Percentiles rank a stretch among this genome's conserved stretches.
phyloP scores from a whole-genome alignment of 768 basidiomycete species.

The Grammothele lineata region DNA sequence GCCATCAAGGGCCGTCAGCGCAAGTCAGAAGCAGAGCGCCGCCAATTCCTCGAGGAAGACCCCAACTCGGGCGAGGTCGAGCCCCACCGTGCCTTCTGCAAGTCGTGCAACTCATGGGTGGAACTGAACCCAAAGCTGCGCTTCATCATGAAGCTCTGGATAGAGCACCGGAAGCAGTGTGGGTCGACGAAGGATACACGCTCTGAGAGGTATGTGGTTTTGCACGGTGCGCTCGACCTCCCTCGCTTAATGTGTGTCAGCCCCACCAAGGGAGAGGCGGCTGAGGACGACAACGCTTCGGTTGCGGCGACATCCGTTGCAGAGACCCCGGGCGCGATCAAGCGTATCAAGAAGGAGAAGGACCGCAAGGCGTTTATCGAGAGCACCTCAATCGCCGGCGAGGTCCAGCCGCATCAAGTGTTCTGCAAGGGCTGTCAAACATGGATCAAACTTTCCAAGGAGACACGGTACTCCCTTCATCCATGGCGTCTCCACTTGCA shows the following conservation, averaged over 20 bases:
- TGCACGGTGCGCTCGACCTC: not conserved
- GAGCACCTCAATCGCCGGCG: constrained; percentile 47
- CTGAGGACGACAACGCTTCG: constrained; percentile 24
- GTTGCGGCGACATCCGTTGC: constrained; percentile 18
- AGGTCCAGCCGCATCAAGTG: constrained; percentile 46
- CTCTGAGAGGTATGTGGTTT: constrained; percentile 5
- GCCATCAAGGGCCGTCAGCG: constrained; percentile 38
- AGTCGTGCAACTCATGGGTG: constrained; percentile 52
- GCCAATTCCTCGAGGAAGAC: constrained; percentile 61
- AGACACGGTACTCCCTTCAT: constrained; percentile 35
- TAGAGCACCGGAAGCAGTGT: constrained; percentile 52
- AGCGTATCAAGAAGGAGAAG: constrained; percentile 29
- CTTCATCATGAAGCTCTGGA: constrained; percentile 60
- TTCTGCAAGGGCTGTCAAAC: constrained; percentile 58
- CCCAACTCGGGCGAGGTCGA: constrained; percentile 54
- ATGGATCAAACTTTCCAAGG: constrained; percentile 50
- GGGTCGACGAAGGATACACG: constrained; percentile 31
- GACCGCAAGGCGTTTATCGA: constrained; percentile 51
- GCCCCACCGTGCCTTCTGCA: constrained; percentile 55
- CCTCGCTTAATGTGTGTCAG: not conserved
- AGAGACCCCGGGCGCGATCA: not conserved
- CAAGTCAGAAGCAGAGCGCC: constrained; percentile 58
- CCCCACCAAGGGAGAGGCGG: constrained; percentile 16
- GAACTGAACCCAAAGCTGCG: constrained; percentile 50
- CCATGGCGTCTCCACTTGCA: constrained; percentile 56